phyloP scores from a whole-genome alignment of 495 filamentous ascomycete species.

The Chaetomidium leptoderma region DNA sequence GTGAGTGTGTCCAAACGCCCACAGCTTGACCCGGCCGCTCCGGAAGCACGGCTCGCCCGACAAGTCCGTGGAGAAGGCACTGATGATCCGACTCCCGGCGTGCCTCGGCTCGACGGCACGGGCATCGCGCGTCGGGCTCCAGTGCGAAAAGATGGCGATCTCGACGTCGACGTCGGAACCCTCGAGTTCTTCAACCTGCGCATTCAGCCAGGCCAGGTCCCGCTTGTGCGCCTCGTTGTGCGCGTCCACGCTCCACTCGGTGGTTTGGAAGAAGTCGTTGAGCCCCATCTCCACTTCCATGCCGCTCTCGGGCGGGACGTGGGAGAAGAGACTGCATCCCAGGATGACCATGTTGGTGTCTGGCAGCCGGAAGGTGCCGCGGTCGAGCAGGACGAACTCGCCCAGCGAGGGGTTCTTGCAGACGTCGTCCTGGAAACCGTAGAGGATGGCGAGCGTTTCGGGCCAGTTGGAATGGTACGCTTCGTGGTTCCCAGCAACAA shows the following conservation, averaged over 20 bases:
- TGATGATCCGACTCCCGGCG: conserved; percentile 36
- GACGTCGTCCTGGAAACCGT: conserved; percentile 5
- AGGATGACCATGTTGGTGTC: conserved; percentile 12
- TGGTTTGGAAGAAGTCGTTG: conserved; percentile 32
- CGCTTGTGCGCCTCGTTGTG: conserved; percentile 40
- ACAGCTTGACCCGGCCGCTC: conserved; percentile 42
- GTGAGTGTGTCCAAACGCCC: conserved; percentile 58
- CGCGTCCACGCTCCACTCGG: conserved; percentile 19
- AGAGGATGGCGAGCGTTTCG: conserved; percentile 22
- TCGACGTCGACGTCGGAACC: conserved; percentile 29
- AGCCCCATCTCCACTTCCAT: conserved; percentile 38
- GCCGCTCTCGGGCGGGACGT: conserved; percentile 23
- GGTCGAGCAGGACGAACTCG: conserved; percentile 3
- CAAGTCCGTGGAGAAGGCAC: conserved; percentile 48
- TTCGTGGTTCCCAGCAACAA: conserved; percentile 2
- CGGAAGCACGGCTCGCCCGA: conserved; percentile 43
- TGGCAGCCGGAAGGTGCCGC: conserved; percentile 34
- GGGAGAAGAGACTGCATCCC: conserved; percentile 40
- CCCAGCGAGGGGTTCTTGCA: background rate
- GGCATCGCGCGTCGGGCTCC: conserved; percentile 42
- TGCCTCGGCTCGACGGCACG: conserved; percentile 42
- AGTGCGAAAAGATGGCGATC: conserved; percentile 51
- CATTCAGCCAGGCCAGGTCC: conserved; percentile 52
- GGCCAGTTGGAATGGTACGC: conserved; percentile 27
- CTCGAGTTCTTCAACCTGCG: conserved; percentile 37